These are phyloP conservation scores for Glaciozyma antarctica DNA, from an alignment of 768 basidiomycete genomes.

Conservation along the genomic window DNA sequence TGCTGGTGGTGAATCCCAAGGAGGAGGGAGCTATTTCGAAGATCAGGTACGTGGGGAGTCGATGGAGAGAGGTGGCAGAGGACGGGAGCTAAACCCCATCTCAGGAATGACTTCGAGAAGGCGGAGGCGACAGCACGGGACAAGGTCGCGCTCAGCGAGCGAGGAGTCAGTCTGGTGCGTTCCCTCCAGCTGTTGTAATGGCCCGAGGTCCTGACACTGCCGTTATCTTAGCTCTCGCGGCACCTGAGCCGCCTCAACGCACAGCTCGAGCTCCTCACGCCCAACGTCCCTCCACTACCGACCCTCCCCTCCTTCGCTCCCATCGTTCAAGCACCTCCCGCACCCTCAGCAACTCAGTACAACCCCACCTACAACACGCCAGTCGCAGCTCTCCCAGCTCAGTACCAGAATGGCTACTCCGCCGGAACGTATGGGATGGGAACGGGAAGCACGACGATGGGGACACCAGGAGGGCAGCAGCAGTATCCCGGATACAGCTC, in stretches of 20 bases:
- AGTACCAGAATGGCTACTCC: slow-evolving; percentile 15
- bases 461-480: not conserved
- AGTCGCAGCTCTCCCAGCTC: not conserved
- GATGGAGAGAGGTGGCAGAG: not conserved
- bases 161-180: slow-evolving; percentile 27
- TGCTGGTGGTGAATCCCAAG: slow-evolving; percentile 25
- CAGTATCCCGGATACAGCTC: not conserved
- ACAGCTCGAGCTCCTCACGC: slow-evolving; percentile 31
- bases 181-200: not conserved
- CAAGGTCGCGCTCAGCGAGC: slow-evolving; percentile 25
- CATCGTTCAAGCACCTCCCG: not conserved
- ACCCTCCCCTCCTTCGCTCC: slow-evolving; percentile 28
- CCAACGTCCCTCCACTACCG: slow-evolving; percentile 25
- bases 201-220: not conserved
- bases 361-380: not conserved
- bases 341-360: slow-evolving; percentile 7
- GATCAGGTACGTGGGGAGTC: slow-evolving; percentile 16
- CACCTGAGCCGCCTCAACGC: slow-evolving; percentile 30
- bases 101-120: slow-evolving; percentile 21
- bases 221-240: slow-evolving; percentile 15
- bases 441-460: not conserved
- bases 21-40: slow-evolving; percentile 23
- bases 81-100: not conserved
- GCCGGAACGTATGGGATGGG: not conserved
- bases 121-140: slow-evolving; percentile 23